These are phyloP conservation scores for Annulohypoxylon truncatum DNA, from an alignment of 2,329 filamentous ascomycete genomes.

Conservation along the genomic window DNA sequence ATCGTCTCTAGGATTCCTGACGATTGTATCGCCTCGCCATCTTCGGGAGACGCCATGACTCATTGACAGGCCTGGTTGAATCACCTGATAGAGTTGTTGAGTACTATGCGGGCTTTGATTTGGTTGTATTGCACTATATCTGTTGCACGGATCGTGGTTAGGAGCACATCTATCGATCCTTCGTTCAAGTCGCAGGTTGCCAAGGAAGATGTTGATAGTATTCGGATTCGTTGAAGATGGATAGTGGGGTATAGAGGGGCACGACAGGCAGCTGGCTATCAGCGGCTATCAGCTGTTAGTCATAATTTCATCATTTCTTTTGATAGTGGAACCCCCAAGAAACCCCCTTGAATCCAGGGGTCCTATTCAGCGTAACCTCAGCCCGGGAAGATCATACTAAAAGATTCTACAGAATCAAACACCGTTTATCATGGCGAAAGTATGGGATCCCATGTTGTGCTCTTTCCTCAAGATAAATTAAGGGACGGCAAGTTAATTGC, in stretches of 20 bases:
- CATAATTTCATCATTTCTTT: background rate
- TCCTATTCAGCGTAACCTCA: background rate
- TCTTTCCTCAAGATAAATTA: background rate
- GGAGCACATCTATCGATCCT: background rate
- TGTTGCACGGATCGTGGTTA: background rate
- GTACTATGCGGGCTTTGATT: too few relatives aligned
- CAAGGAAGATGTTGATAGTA: background rate
- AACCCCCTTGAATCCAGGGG: background rate
- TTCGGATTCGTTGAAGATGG: background rate
- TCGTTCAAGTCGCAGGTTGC: background rate
- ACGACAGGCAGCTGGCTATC: conserved; percentile 36
- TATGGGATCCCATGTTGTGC: background rate
- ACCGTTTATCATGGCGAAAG: background rate
- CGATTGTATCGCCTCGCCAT: background rate
- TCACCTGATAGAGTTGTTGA: background rate
- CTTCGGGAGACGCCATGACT: conserved; percentile 23
- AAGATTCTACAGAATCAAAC: background rate
- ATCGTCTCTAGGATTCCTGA: conserved; percentile 68
- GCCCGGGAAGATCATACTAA: background rate
- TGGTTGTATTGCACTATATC: background rate
- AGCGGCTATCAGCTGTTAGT: conserved; percentile 33
- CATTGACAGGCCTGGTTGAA: background rate
- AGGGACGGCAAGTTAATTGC: background rate
- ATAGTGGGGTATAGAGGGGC: conserved; percentile 40
- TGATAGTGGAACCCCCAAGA: background rate